Conservation (phyloP, 371 early-diverging fungal genomes). For the Rhizopus arrhizus region DNA sequence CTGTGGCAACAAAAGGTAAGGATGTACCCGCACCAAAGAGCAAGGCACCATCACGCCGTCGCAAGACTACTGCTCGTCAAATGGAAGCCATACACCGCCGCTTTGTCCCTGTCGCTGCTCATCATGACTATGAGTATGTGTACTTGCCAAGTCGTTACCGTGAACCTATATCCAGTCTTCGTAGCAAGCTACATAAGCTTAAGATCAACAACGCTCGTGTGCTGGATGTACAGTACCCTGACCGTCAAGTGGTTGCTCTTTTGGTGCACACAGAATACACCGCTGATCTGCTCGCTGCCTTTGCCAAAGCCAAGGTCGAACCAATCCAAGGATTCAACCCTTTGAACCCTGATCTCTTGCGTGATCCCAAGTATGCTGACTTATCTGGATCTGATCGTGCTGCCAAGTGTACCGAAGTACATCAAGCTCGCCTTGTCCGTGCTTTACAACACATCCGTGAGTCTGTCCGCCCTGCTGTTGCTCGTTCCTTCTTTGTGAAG, state of each 20-base stretch:
- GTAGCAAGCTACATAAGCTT: not conserved
- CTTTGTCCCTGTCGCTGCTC: not conserved
- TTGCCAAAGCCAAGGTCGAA: not conserved
- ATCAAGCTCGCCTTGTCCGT: not conserved
- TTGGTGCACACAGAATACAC: not conserved
- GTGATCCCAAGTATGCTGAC: not conserved
- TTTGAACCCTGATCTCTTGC: not conserved
- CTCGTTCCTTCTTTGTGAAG: not conserved
- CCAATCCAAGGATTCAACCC: not conserved
- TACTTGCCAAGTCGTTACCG: conserved; percentile 2
- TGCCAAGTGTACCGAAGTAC: not conserved
- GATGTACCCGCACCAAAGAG: no score
- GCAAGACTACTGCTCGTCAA: not conserved
- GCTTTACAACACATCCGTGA: not conserved
- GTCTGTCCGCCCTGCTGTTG: not conserved
- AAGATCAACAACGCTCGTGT: not conserved
- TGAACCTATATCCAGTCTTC: not conserved
- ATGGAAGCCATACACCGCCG: not conserved
- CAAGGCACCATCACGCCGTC: not conserved
- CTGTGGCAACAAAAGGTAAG: no score
- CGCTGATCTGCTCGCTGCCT: not conserved
- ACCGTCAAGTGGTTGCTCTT: conserved; percentile 1
- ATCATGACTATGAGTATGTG: not conserved
- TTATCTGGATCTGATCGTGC: not conserved
- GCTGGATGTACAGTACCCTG: conserved; percentile 8